Percentiles rank a stretch among this genome's conserved stretches.
Evolutionary conservation across 106 monocot species (phyloP).

Genomic region (Dendrobium catenatum): DNA sequence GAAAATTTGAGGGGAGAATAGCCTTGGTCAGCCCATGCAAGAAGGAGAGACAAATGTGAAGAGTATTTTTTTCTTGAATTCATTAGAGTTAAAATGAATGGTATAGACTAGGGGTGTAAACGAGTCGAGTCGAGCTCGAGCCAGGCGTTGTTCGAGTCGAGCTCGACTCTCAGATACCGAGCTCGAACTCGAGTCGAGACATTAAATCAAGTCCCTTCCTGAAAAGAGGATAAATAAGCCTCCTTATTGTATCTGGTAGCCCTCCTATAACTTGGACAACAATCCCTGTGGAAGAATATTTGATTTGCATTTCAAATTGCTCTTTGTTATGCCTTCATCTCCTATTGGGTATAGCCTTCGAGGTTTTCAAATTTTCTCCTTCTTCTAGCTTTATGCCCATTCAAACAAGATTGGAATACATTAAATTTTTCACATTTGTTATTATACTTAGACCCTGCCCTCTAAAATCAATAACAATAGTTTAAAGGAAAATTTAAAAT

Average conservation of each 20-base stretch:
- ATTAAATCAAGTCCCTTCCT: neutral
- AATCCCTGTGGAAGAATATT: neutral
- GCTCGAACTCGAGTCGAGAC: no score
- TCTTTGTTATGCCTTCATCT: neutral
- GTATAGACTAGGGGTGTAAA: no score
- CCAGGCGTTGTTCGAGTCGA: no score
- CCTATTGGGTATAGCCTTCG: neutral
- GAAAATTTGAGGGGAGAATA: neutral
- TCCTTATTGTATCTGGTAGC: neutral
- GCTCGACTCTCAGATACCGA: no score
- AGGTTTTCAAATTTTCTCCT: neutral
- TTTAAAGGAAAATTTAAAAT: neutral
- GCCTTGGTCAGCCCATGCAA: neutral
- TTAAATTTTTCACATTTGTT: neutral
- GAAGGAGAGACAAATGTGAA: neutral
- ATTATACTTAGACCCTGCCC: neutral
- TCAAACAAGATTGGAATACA: neutral
- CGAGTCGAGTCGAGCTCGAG: no score
- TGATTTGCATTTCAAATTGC: neutral
- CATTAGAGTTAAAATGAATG: neutral
- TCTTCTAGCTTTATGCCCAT: neutral
- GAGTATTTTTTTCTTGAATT: neutral
- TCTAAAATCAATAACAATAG: neutral
- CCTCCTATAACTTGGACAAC: neutral
- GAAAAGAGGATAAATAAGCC: neutral